Percentiles rank a stretch among this genome's conserved stretches.
Evolutionary conservation across 345 rosid genomes (phyloP).

Genomic region (Brassica rapa): DNA sequence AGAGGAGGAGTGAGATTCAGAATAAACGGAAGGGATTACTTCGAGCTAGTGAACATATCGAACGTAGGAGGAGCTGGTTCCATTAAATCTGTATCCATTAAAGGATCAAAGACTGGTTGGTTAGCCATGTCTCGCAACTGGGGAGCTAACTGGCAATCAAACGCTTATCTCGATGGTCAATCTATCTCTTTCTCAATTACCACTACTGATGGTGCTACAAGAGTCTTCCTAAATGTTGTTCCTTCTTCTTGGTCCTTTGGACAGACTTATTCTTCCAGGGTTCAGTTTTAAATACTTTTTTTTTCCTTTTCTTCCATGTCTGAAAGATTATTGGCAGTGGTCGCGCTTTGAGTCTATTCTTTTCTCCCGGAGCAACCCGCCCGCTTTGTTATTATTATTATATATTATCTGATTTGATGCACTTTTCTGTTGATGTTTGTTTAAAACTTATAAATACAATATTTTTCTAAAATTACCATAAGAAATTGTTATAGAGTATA

Average conservation of each 20-base stretch:
- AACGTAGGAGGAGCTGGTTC: slow-evolving; percentile 86
- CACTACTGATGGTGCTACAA: slow-evolving; percentile 64
- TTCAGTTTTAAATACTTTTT: slow-evolving; percentile 47
- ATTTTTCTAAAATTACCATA: not conserved
- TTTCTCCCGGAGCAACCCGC: slow-evolving; percentile 30
- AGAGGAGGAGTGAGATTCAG: slow-evolving; percentile 88
- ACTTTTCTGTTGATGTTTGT: not conserved
- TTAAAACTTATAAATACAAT: not conserved
- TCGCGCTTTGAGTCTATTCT: slow-evolving; percentile 43
- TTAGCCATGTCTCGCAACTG: slow-evolving; percentile 84
- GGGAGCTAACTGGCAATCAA: slow-evolving; percentile 98
- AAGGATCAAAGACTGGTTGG: slow-evolving; percentile 82
- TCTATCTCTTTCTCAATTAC: slow-evolving; percentile 75
- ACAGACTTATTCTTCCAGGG: slow-evolving; percentile 50
- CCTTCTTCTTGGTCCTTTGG: slow-evolving; percentile 80
- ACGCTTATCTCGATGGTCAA: slow-evolving; percentile 76
- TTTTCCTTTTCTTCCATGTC: not conserved
- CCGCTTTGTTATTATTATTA: not conserved
- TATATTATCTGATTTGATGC: not conserved
- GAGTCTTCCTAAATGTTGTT: slow-evolving; percentile 48
- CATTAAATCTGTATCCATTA: slow-evolving; percentile 59
- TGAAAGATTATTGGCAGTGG: slow-evolving; percentile 34
- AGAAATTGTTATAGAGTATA: not conserved
- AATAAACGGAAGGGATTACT: slow-evolving; percentile 77
- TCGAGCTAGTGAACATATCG: slow-evolving; percentile 73